Base-by-base conservation (phyloP, 2,329 filamentous ascomycete species). In the Alternaria brassicae region DNA sequence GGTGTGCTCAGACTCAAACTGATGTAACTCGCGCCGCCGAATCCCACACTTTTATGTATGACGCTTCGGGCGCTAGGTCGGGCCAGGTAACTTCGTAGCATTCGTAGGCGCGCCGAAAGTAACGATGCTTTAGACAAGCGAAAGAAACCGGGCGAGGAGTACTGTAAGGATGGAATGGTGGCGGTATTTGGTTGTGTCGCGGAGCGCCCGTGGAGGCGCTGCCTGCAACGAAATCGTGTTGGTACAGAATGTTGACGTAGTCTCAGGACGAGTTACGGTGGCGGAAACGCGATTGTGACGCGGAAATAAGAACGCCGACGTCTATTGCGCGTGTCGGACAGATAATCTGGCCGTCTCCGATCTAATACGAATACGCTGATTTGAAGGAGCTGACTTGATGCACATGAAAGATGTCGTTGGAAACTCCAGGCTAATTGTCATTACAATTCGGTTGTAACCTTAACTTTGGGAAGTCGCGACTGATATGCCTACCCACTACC, bases 1-100 rank as follows among this genome's bases (percentile, higher is more conserved):
- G 75, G 72, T 12, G 73, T 73, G 4, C 68, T 70, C 21, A 76
- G 56, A 25, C 64, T 69, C 55, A 77, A 32, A 25, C 63, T 65
- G 28, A 75, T 73, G 28, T 72, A 76, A 8, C 69, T 71, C 4
- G 73, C 75, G 60, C 74, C 70, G 4, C 71, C 66, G 47, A 77
- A 71, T 6, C 73, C 69, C 9, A 68, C 70, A 13, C 71, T 73
- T 55, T 63, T 74, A 13, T 66, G 65, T 13, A 75, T 19, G 13
- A 65, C 58, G 13, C 64, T 61, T 17, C 68, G 62, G 47, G 71
- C 65, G 54, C 49, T 63, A n/a, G 68, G 66, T 53, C 69, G 66
- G 9, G 66, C 49, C 25, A 73, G 28, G 50, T 69, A 70, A 23
- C 62, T 65, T 66, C 74, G 72, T 65, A 78, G 72, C 73, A 73